A percentile compares a stretch with the other conserved stretches of the same genome.
These are phyloP conservation scores for Colletotrichum nymphaeae DNA, from an alignment of 2,329 filamentous ascomycete genomes.

Conservation along the genomic window DNA sequence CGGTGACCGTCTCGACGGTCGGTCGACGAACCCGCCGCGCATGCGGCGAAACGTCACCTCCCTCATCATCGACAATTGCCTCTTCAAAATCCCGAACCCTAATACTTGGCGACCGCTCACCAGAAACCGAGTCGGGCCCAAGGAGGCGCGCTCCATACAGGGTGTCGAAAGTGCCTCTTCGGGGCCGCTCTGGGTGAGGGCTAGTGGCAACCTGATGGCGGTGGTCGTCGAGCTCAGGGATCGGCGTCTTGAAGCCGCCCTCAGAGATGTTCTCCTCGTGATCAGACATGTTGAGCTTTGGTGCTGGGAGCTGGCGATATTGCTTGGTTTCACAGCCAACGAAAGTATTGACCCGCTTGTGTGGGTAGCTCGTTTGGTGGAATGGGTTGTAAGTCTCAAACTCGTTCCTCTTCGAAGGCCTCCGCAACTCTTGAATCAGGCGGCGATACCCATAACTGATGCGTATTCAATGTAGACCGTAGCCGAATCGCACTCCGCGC, in stretches of 20 bases:
- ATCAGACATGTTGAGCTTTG: constrained; percentile 73
- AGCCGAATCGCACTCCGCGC: constrained; percentile 31
- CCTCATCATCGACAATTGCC: constrained; percentile 83
- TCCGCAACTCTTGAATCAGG: constrained; percentile 31
- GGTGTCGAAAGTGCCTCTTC: constrained; percentile 81
- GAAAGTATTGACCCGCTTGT: not conserved
- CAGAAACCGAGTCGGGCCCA: constrained; percentile 44
- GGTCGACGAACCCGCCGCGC: constrained; percentile 62
- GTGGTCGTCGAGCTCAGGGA: constrained; percentile 89
- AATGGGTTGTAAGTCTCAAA: constrained; percentile 1
- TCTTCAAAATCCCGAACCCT: constrained; percentile 86
- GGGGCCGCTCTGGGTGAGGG: constrained; percentile 69
- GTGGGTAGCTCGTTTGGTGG: not conserved
- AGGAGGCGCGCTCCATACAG: constrained; percentile 67
- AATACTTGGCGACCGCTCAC: constrained; percentile 50
- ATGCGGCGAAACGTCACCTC: constrained; percentile 56
- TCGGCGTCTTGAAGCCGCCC: constrained; percentile 77
- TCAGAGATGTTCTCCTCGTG: constrained; percentile 69
- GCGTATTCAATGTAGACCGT: constrained; percentile 12
- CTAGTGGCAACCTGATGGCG: constrained; percentile 73
- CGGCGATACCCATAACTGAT: constrained; percentile 35
- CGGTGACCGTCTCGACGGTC: constrained; percentile 65
- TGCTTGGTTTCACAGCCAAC: not conserved
- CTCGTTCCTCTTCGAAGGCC: constrained; percentile 28
- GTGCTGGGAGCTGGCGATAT: constrained; percentile 23